Base-by-base conservation (phyloP, 495 filamentous ascomycete species). In the Neurospora pannonica region DNA sequence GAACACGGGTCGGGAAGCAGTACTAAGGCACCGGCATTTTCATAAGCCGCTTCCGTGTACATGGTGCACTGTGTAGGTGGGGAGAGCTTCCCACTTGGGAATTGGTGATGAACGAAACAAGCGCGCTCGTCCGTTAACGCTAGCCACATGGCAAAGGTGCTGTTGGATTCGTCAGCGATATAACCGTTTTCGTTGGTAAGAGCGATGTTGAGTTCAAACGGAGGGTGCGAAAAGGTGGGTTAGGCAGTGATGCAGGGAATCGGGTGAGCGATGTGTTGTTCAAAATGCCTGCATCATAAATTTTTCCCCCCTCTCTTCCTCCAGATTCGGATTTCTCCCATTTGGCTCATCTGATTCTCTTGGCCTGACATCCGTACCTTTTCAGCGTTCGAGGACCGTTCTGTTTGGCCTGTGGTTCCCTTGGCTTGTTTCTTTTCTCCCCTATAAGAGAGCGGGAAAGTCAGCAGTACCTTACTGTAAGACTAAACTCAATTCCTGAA, bases 231-330 rank as follows among this genome's bases (percentile, higher is more conserved):
- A 82, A 81, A 81, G 82, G 77, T 79, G 81, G 81, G 84, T 86
- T 84, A 86, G 85, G 85, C 85, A 85, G 84, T 83, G 81, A 82
- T 86, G 85, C 85, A 83, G 82, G 79, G 78, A 78, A 78, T 85
- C 82, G 82, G 84, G 84, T 67, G 54, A 67, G 54, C 84, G 79
- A 76, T 80, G 82, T 83, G 79, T 82, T 85, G 82, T 86, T 76
- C 76, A 73, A 75, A 71, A 75, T 73, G 74, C 60, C 74, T 77
- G 77, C 78, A 82, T 81, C 75, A 77, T 78, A 81, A 54, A 69
- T 74, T 70, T 69, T 77, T 77, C 8, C 5, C 48, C 54, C 54
- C 54, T 62, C 54, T 31, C 54, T 34, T 17, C 54, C 28, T 67
- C 15, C 13, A 34, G 13, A 34, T 67, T 67, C 54, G 28, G 54